Evolutionary conservation across 2,329 filamentous ascomycete species (phyloP).

Genomic region (Boeremia lycopersici): DNA sequence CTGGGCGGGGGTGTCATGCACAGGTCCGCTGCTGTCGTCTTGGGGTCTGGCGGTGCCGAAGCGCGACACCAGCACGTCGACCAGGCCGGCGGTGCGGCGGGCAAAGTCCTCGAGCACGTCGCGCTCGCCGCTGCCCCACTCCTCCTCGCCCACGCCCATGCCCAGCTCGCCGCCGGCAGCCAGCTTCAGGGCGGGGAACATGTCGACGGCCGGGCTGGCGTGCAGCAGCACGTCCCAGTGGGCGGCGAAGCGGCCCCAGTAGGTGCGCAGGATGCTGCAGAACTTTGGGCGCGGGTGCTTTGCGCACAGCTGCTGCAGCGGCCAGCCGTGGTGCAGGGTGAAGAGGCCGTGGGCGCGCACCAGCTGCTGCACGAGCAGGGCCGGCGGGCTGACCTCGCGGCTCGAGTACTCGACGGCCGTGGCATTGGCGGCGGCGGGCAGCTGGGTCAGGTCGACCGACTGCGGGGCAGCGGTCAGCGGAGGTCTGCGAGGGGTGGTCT

Average conservation of each 20-base stretch:
- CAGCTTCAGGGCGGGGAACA: slow-evolving; percentile 85
- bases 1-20: slow-evolving; percentile 31
- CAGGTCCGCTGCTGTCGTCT: slow-evolving; percentile 31
- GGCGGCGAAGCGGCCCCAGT: slow-evolving; percentile 74
- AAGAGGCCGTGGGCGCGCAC: slow-evolving; percentile 83
- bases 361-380: slow-evolving; percentile 79
- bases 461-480: slow-evolving; percentile 47
- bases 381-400: slow-evolving; percentile 83
- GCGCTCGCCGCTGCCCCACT: slow-evolving; percentile 89
- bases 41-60: slow-evolving; percentile 68
- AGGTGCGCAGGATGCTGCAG: slow-evolving; percentile 72
- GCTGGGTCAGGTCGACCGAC: slow-evolving; percentile 81
- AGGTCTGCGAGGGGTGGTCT: no score
- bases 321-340: slow-evolving; percentile 82
- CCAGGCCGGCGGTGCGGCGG: slow-evolving; percentile 76
- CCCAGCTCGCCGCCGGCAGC: slow-evolving; percentile 90
- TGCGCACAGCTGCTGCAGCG: slow-evolving; percentile 72
- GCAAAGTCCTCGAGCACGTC: slow-evolving; percentile 92
- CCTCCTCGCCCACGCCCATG: slow-evolving; percentile 92
- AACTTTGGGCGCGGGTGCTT: slow-evolving; percentile 71
- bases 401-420: slow-evolving; percentile 77
- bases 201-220: slow-evolving; percentile 80
- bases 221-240: slow-evolving; percentile 89
- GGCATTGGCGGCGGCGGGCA: slow-evolving; percentile 58
- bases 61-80: slow-evolving; percentile 85